Percentiles rank a stretch among this genome's conserved stretches.
Conservation (phyloP, 768 basidiomycete species). For the Kondoa malvinella region DNA sequence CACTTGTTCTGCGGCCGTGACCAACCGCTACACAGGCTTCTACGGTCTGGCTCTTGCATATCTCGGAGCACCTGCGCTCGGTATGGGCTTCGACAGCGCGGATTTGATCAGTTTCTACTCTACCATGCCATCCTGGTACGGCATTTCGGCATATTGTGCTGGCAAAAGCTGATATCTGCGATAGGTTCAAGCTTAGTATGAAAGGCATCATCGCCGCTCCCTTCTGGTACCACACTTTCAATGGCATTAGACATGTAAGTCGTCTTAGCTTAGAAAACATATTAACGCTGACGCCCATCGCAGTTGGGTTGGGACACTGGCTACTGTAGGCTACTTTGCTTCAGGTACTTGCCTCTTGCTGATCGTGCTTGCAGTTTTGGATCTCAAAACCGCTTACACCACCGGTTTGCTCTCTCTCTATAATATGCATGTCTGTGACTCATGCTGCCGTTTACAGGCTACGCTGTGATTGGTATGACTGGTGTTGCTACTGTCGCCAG, state of each 20-base stretch:
- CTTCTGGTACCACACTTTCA: slow-evolving; percentile 77
- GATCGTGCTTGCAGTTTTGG: slow-evolving; percentile 44
- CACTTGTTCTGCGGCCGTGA: slow-evolving; percentile 9
- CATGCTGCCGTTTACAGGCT: slow-evolving; percentile 29
- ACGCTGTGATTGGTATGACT: slow-evolving; percentile 64
- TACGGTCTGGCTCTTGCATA: slow-evolving; percentile 78
- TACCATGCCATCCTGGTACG: slow-evolving; percentile 49
- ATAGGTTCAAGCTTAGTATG: slow-evolving; percentile 47
- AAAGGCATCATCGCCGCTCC: slow-evolving; percentile 69
- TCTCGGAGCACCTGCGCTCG: slow-evolving; percentile 53
- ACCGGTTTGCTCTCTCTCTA: slow-evolving; percentile 36
- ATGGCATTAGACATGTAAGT: slow-evolving; percentile 71
- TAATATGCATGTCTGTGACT: not conserved
- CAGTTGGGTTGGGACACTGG: slow-evolving; percentile 55
- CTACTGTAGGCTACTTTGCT: no score
- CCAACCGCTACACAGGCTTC: slow-evolving; percentile 41
- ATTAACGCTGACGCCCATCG: not conserved
- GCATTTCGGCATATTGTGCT: not conserved
- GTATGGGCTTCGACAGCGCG: slow-evolving; percentile 53
- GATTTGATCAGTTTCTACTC: slow-evolving; percentile 57
- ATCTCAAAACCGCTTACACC: slow-evolving; percentile 58
- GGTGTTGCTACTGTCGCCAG: slow-evolving; percentile 57
- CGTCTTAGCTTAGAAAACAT: slow-evolving; percentile 39
- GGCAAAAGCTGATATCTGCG: not conserved
- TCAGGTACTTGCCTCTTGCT: not conserved